Conservation (phyloP, 371 early-diverging fungal genomes). For the Phascolomyces articulosus region DNA sequence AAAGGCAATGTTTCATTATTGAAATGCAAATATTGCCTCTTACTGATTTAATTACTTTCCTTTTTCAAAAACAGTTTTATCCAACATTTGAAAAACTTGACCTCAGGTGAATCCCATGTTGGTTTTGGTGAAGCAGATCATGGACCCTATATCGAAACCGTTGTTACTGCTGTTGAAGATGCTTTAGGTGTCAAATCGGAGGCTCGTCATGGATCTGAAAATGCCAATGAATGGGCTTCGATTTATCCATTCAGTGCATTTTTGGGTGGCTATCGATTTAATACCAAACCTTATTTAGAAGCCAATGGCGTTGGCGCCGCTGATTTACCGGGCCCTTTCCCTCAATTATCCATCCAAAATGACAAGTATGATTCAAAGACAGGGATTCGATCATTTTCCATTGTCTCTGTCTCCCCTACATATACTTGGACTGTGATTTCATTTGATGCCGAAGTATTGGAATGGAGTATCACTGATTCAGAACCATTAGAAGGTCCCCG, state of each 20-base stretch:
- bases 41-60: too few species aligned
- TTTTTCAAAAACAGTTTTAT: conserved; percentile 40
- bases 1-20: too few species aligned
- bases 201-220: conserved; percentile 28
- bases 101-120: conserved; percentile 61
- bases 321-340: conserved; percentile 41
- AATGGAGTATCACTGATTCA: conserved; percentile 65
- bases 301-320: conserved; percentile 20
- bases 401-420: conserved; percentile 57
- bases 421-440: conserved; percentile 71
- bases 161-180: conserved; percentile 47
- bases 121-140: conserved; percentile 69
- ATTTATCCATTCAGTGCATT: conserved; percentile 75
- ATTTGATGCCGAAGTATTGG: conserved; percentile 63
- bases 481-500: conserved; percentile 37
- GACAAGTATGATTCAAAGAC: conserved; percentile 53
- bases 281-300: conserved; percentile 56
- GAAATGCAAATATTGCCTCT: too few species aligned
- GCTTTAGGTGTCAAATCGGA: conserved; percentile 40
- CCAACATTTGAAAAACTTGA: conserved; percentile 67
- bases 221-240: conserved; percentile 64
- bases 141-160: conserved; percentile 54
- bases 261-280: conserved; percentile 64
- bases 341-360: conserved; percentile 45
- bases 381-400: conserved; percentile 54